phyloP scores from a whole-genome alignment of 306 rosid species.

The Vigna mungo region DNA sequence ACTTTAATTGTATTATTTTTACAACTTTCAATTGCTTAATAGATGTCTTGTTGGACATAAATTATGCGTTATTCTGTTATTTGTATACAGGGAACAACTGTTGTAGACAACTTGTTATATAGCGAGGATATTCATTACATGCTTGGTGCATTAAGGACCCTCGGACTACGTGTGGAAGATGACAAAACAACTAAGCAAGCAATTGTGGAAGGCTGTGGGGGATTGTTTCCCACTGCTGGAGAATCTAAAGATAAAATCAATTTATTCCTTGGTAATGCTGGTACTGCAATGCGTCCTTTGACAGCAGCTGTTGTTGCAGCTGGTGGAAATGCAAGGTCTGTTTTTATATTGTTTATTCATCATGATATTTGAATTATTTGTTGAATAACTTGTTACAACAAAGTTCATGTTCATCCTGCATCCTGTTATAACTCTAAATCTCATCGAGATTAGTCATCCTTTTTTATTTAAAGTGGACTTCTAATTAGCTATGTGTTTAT shows the following conservation, averaged over 20 bases:
- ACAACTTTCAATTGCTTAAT: constrained; percentile 1
- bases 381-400: neutral
- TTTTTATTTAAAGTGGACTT: neutral
- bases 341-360: constrained; percentile 7
- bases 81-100: constrained; percentile 85
- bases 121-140: constrained; percentile 96
- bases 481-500: neutral
- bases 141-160: constrained; percentile 90
- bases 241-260: constrained; percentile 75
- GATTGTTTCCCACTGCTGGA: constrained; percentile 73
- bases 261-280: constrained; percentile 99
- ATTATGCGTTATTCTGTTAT: constrained; percentile 9
- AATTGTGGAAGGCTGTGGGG: constrained; percentile 89
- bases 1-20: constrained; percentile 19
- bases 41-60: constrained; percentile 14
- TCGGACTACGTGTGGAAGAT: constrained; percentile 84
- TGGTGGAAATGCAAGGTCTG: constrained; percentile 90
- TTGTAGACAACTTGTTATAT: constrained; percentile 88
- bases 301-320: constrained; percentile 96
- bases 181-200: constrained; percentile 79
- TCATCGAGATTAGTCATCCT: neutral
- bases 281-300: constrained; percentile 99
- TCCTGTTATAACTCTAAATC: neutral
- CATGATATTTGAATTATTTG: constrained; percentile 23
- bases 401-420: neutral